phyloP scores from a whole-genome alignment of 495 filamentous ascomycete species.

The Neurospora hispaniola region DNA sequence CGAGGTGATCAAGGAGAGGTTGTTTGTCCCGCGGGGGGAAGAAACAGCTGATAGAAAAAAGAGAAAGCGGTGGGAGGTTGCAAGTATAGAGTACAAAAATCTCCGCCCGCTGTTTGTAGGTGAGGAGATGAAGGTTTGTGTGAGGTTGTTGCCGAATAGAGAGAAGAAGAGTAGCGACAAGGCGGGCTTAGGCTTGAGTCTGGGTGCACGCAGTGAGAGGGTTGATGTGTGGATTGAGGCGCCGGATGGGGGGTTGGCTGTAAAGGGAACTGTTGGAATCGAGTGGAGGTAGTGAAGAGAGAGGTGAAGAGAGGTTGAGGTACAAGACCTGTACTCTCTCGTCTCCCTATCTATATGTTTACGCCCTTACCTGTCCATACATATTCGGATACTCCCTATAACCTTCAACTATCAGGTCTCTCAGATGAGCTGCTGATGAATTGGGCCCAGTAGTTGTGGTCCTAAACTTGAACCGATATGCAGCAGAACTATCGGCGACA shows the following conservation, averaged over 20 bases:
- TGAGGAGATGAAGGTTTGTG: constrained; percentile 52
- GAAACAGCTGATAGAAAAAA: constrained; percentile 1
- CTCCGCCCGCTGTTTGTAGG: constrained; percentile 69
- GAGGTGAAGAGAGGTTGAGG: not conserved
- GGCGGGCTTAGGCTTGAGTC: constrained; percentile 1
- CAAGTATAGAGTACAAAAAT: constrained; percentile 64
- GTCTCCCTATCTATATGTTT: not conserved
- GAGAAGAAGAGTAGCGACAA: not conserved
- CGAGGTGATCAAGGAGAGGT: not conserved
- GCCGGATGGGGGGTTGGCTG: constrained; percentile 46
- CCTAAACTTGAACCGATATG: not conserved
- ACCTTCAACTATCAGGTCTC: not conserved
- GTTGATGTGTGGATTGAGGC: constrained; percentile 64
- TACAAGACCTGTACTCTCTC: not conserved
- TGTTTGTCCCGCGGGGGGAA: not conserved
- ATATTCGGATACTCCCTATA: not conserved
- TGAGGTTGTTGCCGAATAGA: constrained; percentile 25
- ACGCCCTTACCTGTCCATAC: not conserved
- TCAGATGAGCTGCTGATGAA: not conserved
- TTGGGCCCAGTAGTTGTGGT: not conserved
- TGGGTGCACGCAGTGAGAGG: constrained; percentile 3
- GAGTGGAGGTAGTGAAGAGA: not conserved
- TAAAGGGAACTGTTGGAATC: constrained; percentile 36
- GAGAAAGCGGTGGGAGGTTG: constrained; percentile 20
- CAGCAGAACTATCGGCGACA: not conserved